phyloP scores from a whole-genome alignment of 1,284 basidiomycete genomes.

The Malassezia sympodialis region DNA sequence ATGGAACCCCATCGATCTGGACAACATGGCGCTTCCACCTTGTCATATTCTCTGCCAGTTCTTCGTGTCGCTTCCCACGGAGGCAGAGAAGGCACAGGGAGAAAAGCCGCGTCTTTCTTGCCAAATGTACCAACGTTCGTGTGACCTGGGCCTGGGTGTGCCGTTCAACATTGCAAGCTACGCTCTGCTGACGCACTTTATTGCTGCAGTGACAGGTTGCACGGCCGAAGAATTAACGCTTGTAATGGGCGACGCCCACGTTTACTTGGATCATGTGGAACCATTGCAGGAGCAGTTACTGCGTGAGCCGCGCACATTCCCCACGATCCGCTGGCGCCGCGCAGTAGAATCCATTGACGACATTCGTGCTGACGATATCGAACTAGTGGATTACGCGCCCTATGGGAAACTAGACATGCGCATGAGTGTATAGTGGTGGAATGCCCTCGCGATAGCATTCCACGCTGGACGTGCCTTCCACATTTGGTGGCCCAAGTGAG shows the following conservation, averaged over 20 bases:
- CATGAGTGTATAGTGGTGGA: conserved; percentile 68
- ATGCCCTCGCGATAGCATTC: too few relatives aligned
- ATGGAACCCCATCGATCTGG: conserved; percentile 91
- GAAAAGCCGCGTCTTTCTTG: conserved; percentile 58
- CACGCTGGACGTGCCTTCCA: neutral
- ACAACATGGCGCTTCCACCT: conserved; percentile 87
- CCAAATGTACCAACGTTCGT: conserved; percentile 95
- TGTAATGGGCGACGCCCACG: conserved; percentile 91
- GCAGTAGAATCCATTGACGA: conserved; percentile 66
- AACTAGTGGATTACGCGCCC: conserved; percentile 75
- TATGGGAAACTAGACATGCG: conserved; percentile 85
- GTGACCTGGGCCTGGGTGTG: conserved; percentile 79
- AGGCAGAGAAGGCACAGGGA: conserved; percentile 27
- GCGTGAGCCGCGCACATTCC: conserved; percentile 71
- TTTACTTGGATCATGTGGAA: conserved; percentile 84
- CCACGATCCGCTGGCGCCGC: conserved; percentile 61
- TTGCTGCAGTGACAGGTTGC: conserved; percentile 78
- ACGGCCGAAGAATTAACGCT: conserved; percentile 75
- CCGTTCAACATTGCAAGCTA: conserved; percentile 99
- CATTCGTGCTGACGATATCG: conserved; percentile 70
- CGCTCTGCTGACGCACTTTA: conserved; percentile 89
- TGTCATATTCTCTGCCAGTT: conserved; percentile 99
- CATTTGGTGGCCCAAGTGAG: neutral
- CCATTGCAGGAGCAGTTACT: conserved; percentile 70
- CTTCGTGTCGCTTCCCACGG: conserved; percentile 74